Evolutionary conservation across 768 basidiomycete genomes (phyloP), one percentile per base, ranked within the genome.

Genomic region (Calocera cornea): DNA sequence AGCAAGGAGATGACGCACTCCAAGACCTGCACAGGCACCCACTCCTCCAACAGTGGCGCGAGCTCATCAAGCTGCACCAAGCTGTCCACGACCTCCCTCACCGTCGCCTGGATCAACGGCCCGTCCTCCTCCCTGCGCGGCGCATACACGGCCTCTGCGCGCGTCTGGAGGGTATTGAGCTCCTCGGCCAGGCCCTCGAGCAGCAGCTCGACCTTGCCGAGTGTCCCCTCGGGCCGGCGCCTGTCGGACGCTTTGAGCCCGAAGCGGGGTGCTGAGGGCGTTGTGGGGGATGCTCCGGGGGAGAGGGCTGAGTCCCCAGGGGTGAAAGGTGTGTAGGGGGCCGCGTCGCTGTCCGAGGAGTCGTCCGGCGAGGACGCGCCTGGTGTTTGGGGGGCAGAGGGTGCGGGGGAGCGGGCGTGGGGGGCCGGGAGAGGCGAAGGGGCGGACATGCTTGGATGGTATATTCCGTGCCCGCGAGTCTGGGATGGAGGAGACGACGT

Each of bases 1-100:
- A 34, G 31, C 27, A 29, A 12, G 54, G 24, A 31, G 34, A 49
- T 7, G 19, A 70, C 71, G 49, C 54, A 72, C 71, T 67, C 69
- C 3, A 72, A 66, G 31, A 90, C 83, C 75, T 91, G 88, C 76
- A 88, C 79, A 0, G 90, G 90, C 19, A 92, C 82, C 83, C 83
- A 87, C 0, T 84, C 86, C 41, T 76, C 75, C 33, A 85, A 79
- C 16, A 81, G 80, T 70, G 84, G 83, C 2, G 87, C 81, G 83
- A 87, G 85, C 27, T 86, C 82, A 68, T 91, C 78, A 41, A 91
- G 82, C 73, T 89, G 87, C 65, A 78, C 75, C 27, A 92, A 27
- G 5, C 22, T 60, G 19, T 60, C 54, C 54, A 60, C 54, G 14
- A 60, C 54, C 54, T 60, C 54, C 54, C 54, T 60, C 2, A 60